Evolutionary conservation across 768 basidiomycete genomes (phyloP).

Genomic region (Suillus tomentosus): DNA sequence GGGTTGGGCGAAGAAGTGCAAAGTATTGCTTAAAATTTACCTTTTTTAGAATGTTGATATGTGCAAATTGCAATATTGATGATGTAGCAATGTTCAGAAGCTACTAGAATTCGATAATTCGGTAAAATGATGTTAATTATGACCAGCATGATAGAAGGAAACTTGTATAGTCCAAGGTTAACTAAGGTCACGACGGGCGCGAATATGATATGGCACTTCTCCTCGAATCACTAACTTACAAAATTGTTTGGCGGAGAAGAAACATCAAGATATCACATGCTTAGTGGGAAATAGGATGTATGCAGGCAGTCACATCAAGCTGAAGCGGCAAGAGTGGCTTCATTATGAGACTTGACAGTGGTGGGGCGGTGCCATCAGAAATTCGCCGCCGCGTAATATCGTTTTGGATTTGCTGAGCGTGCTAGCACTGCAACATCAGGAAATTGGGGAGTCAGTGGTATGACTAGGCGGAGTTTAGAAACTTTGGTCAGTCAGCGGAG

Average conservation of each 20-base stretch:
- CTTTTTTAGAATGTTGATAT: not conserved
- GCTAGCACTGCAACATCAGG: not conserved
- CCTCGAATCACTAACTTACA: no score
- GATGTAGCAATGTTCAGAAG: not conserved
- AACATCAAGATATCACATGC: no score
- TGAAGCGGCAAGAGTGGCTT: not conserved
- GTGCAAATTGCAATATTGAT: no score
- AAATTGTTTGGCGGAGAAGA: no score
- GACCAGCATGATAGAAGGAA: not conserved
- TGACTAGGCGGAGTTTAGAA: no score
- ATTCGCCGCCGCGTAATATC: not conserved
- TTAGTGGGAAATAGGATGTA: not conserved
- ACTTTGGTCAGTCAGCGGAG: no score
- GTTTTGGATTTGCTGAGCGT: not conserved
- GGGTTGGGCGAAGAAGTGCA: not conserved
- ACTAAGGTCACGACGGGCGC: no score
- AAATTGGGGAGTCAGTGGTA: no score
- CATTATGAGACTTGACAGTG: not conserved
- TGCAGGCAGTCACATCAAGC: no score
- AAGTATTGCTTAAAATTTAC: not conserved
- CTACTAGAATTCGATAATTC: not conserved
- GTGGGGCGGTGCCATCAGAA: not conserved
- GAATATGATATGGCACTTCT: no score
- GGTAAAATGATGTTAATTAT: not conserved
- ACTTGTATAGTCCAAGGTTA: not conserved